Conservation (phyloP, 225 moss, liverwort and hornwort genomes). For the Straminergon stramineum region DNA sequence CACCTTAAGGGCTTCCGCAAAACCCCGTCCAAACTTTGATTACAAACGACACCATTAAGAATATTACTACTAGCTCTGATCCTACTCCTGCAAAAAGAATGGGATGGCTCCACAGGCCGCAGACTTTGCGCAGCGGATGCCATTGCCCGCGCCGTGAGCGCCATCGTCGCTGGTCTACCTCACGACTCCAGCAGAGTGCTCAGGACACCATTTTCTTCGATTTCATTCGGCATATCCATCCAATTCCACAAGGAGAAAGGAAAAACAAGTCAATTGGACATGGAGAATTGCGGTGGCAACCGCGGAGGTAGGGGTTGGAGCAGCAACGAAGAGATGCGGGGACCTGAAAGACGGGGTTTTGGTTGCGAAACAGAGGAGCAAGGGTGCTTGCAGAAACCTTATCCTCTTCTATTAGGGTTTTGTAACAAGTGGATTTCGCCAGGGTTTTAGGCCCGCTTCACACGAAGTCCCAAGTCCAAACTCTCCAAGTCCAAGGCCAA, state of each 20-base stretch:
- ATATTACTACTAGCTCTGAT: neutral
- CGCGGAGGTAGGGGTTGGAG: neutral
- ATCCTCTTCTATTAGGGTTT: slow-evolving; percentile 8
- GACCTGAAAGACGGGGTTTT: neutral
- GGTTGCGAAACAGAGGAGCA: neutral
- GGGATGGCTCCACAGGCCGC: slow-evolving; percentile 1
- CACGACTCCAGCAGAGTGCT: neutral
- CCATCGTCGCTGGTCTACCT: neutral
- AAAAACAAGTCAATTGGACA: neutral
- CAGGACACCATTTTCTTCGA: neutral
- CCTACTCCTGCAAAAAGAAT: neutral
- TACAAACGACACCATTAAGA: neutral
- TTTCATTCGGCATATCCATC: neutral
- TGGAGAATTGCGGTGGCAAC: neutral
- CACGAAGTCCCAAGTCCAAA: neutral
- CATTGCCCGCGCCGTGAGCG: slow-evolving; percentile 5
- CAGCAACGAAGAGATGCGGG: neutral
- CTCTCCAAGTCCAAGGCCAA: neutral
- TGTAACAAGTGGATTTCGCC: neutral
- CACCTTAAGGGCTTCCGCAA: neutral
- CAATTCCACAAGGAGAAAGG: neutral
- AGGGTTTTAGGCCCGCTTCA: neutral
- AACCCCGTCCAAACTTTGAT: neutral
- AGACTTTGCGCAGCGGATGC: neutral
- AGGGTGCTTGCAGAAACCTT: neutral